Conservation (phyloP, 371 early-diverging fungal genomes). For the Rhizopus microsporus region DNA sequence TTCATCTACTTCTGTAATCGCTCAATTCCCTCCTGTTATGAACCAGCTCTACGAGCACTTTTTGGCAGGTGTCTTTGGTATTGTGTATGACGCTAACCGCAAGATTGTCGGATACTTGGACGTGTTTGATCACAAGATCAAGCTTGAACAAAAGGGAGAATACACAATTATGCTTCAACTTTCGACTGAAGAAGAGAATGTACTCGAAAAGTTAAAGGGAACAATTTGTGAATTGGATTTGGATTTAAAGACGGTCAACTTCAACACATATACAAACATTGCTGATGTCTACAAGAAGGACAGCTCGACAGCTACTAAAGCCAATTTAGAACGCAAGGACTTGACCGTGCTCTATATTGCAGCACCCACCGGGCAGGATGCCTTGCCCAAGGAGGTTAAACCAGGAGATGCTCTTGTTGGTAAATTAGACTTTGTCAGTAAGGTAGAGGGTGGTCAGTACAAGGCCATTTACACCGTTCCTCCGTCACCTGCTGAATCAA, state of each 20-base stretch:
- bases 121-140: constrained; percentile 71
- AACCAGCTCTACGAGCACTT: constrained; percentile 66
- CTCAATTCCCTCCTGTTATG: constrained; percentile 67
- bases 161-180: constrained; percentile 82
- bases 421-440: constrained; percentile 54
- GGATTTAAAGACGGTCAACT: constrained; percentile 56
- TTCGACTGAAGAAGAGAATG: constrained; percentile 63
- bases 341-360: constrained; percentile 41
- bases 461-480: constrained; percentile 62
- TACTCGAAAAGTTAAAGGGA: constrained; percentile 72
- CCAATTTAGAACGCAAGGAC: constrained; percentile 37
- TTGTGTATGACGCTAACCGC: constrained; percentile 63
- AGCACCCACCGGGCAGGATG: constrained; percentile 35
- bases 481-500: constrained; percentile 31
- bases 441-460: constrained; percentile 66
- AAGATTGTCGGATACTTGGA: constrained; percentile 69
- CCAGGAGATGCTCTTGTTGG: constrained; percentile 83
- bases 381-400: constrained; percentile 74
- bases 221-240: constrained; percentile 68
- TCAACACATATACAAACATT: constrained; percentile 57
- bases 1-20: constrained; percentile 51
- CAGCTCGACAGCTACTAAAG: constrained; percentile 46
- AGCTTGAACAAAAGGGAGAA: constrained; percentile 79
- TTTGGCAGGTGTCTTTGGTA: constrained; percentile 55
- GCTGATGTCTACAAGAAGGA: constrained; percentile 54